These are phyloP conservation scores for Parastagonospora avenae DNA, from an alignment of 2,329 filamentous ascomycete genomes.

Conservation along the genomic window DNA sequence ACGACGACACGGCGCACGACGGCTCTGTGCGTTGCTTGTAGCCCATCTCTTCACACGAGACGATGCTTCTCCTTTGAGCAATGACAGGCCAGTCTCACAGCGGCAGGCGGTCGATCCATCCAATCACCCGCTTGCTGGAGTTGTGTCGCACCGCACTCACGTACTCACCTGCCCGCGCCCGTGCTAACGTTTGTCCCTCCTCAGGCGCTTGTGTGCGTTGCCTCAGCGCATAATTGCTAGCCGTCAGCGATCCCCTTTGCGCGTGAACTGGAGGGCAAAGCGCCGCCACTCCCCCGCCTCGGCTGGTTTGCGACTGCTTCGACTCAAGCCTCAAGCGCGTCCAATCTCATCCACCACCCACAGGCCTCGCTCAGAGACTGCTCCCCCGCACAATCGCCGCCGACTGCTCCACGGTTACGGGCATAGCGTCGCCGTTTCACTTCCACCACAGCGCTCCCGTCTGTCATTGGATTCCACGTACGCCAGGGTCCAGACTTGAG, in stretches of 20 bases:
- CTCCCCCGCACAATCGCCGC: conserved; percentile 21
- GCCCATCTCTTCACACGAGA: conserved; percentile 30
- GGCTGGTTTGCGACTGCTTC: conserved; percentile 30
- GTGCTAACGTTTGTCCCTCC: conserved; percentile 45
- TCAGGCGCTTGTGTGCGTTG: conserved; percentile 33
- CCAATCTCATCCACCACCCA: conserved; percentile 9
- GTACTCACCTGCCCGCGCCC: conserved; percentile 30
- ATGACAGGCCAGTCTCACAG: conserved; percentile 47
- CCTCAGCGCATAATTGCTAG: conserved; percentile 35
- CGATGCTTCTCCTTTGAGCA: conserved; percentile 34
- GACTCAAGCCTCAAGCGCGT: conserved; percentile 26
- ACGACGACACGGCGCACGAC: conserved; percentile 38
- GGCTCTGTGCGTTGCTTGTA: conserved; percentile 33
- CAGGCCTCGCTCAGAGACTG: conserved; percentile 14
- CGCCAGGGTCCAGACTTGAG: neutral
- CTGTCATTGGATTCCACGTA: conserved; percentile 18
- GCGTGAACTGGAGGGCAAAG: conserved; percentile 33
- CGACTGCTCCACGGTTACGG: conserved; percentile 22
- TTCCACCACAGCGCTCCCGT: conserved; percentile 15
- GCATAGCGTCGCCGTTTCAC: conserved; percentile 23
- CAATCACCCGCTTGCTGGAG: conserved; percentile 28
- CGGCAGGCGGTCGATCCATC: conserved; percentile 36
- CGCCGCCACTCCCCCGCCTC: conserved; percentile 20
- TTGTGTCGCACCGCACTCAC: conserved; percentile 33
- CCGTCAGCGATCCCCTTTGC: conserved; percentile 22